A percentile compares a stretch with the other conserved stretches of the same genome.
Evolutionary conservation across 2,329 filamentous ascomycete genomes (phyloP).

Genomic region (Exophiala sp.): DNA sequence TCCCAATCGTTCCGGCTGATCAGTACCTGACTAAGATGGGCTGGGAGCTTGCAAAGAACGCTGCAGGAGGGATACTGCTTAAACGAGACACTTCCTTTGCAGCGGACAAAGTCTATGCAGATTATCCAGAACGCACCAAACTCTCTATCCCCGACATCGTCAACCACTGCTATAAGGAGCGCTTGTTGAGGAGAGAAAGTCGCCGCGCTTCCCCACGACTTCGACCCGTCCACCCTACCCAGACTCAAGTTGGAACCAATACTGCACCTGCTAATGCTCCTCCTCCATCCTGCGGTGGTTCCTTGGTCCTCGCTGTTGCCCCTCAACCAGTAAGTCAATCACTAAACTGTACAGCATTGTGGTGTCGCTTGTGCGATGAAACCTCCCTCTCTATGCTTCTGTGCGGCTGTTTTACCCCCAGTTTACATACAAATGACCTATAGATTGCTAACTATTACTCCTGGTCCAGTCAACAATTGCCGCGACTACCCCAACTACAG

Average conservation of each 20-base stretch:
- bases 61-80: constrained; percentile 9
- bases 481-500: too few relatives aligned
- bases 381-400: too few relatives aligned
- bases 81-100: constrained; percentile 9
- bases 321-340: constrained; percentile 12
- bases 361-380: too few relatives aligned
- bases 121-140: constrained; percentile 30
- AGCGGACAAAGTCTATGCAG: constrained; percentile 16
- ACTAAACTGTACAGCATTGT: too few relatives aligned
- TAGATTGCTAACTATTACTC: too few relatives aligned
- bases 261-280: not conserved
- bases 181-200: not conserved
- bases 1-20: constrained; percentile 44
- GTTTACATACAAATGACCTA: too few relatives aligned
- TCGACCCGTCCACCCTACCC: not conserved
- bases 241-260: not conserved
- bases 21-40: constrained; percentile 45
- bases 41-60: constrained; percentile 34
- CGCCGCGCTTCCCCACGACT: not conserved
- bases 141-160: constrained; percentile 34
- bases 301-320: constrained; percentile 1
- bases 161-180: constrained; percentile 26
- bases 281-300: constrained; percentile 7
- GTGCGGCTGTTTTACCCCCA: too few relatives aligned
- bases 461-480: too few relatives aligned